phyloP scores from a whole-genome alignment of 805 yeast species.

The Blastobotrys mokoenaii region DNA sequence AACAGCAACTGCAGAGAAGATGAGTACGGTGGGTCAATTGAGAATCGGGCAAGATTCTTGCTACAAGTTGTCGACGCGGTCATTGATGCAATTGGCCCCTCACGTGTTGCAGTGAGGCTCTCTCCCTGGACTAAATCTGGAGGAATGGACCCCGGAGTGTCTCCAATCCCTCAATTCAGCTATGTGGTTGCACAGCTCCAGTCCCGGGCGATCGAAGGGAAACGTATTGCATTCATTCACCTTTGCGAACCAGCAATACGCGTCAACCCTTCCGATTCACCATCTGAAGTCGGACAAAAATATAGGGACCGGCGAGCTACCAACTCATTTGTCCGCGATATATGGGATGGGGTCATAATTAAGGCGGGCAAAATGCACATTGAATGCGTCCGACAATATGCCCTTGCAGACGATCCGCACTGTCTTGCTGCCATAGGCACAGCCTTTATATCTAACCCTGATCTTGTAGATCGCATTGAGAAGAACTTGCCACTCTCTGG shows the following conservation, averaged over 20 bases:
- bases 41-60: conserved; percentile 45
- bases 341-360: conserved; percentile 39
- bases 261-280: neutral
- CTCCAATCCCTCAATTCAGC: conserved; percentile 33
- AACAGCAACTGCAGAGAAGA: conserved; percentile 48
- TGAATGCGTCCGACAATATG: conserved; percentile 14
- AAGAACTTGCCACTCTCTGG: conserved; percentile 33
- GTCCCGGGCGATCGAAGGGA: conserved; percentile 30
- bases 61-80: conserved; percentile 41
- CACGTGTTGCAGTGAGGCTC: conserved; percentile 29
- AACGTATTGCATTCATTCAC: conserved; percentile 32
- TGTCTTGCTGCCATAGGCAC: conserved; percentile 38
- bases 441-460: conserved; percentile 47
- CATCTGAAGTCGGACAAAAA: conserved; percentile 8
- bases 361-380: conserved; percentile 31
- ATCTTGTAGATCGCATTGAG: conserved; percentile 38
- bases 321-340: conserved; percentile 22
- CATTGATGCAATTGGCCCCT: conserved; percentile 30
- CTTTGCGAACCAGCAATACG: conserved; percentile 33
- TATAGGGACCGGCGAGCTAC: conserved; percentile 15
- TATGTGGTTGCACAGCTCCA: conserved; percentile 37
- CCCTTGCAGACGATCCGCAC: conserved; percentile 16
- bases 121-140: conserved; percentile 32
- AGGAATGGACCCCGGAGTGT: conserved; percentile 20
- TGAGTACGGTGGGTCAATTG: conserved; percentile 55